Base-by-base conservation (phyloP, 495 filamentous ascomycete species). In the Xylaria acuta region DNA sequence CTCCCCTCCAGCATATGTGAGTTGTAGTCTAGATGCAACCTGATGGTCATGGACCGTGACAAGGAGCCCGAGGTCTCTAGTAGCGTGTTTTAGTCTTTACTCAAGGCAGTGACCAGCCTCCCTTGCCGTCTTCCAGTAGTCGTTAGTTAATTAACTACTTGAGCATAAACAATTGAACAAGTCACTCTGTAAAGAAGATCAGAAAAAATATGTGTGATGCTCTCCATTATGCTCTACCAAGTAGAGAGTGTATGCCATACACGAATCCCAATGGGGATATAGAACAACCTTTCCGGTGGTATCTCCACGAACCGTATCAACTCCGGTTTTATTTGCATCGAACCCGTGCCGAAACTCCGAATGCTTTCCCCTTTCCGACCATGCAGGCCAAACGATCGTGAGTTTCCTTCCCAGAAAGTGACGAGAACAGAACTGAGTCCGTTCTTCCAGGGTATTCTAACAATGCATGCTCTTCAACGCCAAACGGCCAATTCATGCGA, bases 381-480 rank as follows among this genome's bases (percentile, higher is more conserved):
- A 36, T 59, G 3, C 54, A 59, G 54, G 30, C 54, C 32, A 59
- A 59, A 59, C 30, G 54, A 62, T 40, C 32, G 34, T 62, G 30
- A 62, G 32, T 40, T 11, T 62, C 34, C 7, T 45, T 51, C 63
- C 36, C n/a, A 18, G 40, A 43, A 25, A 40, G n/a, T 34, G 36
- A 63, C 36, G 38, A 43, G n/a, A 64, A n/a, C 18, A 63, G 59
- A 56, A 32, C 3, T 3, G 3, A 18, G 14, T 36, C 30, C 54
- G 54, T 11, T 36, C 32, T 36, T 45, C 62, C 36, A 5, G 20
- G 59, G 25, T 27, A 65, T 43, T 65, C 27, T 65, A 49, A 65
- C 41, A 49, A 65, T 65, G 58, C 58, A 32, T 47, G n/a, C 43
- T 47, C 41, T 32, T 40, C 41, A 22, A 65, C 63, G 25, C 63